Evolutionary conservation across 352 stramenopile genomes (phyloP).

Genomic region (Aphanomyces stellatus): DNA sequence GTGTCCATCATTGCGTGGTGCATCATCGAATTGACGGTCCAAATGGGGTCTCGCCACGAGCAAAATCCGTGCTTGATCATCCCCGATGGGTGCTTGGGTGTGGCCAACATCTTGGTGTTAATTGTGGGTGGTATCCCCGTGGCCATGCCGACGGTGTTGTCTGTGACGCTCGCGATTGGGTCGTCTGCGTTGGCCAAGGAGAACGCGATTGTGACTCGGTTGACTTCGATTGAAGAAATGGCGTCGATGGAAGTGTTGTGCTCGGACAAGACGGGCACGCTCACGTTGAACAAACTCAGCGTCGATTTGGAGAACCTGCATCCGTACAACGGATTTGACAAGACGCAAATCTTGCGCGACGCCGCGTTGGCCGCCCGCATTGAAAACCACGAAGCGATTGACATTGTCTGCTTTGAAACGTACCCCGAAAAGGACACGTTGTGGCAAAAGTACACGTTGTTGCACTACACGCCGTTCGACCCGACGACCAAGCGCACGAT

Average conservation of each 20-base stretch:
- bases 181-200: conserved; percentile 83
- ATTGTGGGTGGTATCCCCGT: conserved; percentile 90
- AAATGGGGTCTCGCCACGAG: conserved; percentile 55
- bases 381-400: conserved; percentile 70
- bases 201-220: conserved; percentile 87
- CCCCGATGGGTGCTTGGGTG: conserved; percentile 51
- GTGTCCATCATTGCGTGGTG: conserved; percentile 82
- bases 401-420: conserved; percentile 62
- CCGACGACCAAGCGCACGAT: conserved; percentile 88
- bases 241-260: conserved; percentile 90
- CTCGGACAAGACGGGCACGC: conserved; percentile 92
- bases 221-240: conserved; percentile 91
- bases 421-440: conserved; percentile 76
- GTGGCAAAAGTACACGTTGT: conserved; percentile 61
- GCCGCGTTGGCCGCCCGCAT: conserved; percentile 51
- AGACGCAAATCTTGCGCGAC: conserved; percentile 49
- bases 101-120: conserved; percentile 78
- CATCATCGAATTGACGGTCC: conserved; percentile 75
- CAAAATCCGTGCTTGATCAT: conserved; percentile 83
- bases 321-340: conserved; percentile 55
- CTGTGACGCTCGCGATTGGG: conserved; percentile 87
- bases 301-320: conserved; percentile 84
- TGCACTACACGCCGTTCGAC: conserved; percentile 80
- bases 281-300: conserved; percentile 95
- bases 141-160: conserved; percentile 90